These are phyloP conservation scores for Physcia stellaris DNA, from an alignment of 495 filamentous ascomycete genomes.

Conservation along the genomic window DNA sequence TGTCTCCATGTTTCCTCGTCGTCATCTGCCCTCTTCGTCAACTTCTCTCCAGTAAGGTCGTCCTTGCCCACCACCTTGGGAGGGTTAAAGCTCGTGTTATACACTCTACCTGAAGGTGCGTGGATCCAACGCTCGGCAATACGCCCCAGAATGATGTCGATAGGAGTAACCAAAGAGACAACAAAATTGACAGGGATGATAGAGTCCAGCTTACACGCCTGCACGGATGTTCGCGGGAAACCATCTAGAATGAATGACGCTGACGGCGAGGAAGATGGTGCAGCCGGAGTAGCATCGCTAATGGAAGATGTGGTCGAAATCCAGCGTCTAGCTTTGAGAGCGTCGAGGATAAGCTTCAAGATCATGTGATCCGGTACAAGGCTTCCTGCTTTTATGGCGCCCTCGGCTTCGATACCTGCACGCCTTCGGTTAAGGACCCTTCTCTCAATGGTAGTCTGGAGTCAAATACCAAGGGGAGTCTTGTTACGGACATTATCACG, in stretches of 20 bases:
- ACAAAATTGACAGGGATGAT: conserved; percentile 87
- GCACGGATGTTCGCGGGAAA: conserved; percentile 76
- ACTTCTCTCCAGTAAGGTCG: conserved; percentile 78
- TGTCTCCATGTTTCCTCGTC: conserved; percentile 71
- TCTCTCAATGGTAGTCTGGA: too few species aligned
- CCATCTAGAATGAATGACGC: conserved; percentile 94
- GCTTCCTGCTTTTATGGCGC: conserved; percentile 80
- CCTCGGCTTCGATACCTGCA: conserved; percentile 76
- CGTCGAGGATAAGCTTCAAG: conserved; percentile 74
- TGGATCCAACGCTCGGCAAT: conserved; percentile 91
- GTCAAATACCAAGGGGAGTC: conserved; percentile 63
- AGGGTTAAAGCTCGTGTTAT: conserved; percentile 84
- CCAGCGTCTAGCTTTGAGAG: conserved; percentile 87
- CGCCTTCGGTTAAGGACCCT: neutral
- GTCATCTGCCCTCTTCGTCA: conserved; percentile 76
- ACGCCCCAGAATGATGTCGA: conserved; percentile 69
- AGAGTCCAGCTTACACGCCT: conserved; percentile 62
- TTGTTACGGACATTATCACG: conserved; percentile 80
- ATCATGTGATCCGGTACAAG: conserved; percentile 87
- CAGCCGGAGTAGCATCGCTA: conserved; percentile 19
- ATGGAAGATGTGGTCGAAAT: conserved; percentile 34
- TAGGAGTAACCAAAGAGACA: conserved; percentile 39
- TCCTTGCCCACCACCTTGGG: conserved; percentile 72
- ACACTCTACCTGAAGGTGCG: conserved; percentile 77
- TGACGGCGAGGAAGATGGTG: conserved; percentile 49